Percentiles rank a stretch among this genome's conserved stretches.
These are phyloP conservation scores for Leccinum subrobustum DNA, from an alignment of 1,284 basidiomycete genomes.

Conservation along the genomic window DNA sequence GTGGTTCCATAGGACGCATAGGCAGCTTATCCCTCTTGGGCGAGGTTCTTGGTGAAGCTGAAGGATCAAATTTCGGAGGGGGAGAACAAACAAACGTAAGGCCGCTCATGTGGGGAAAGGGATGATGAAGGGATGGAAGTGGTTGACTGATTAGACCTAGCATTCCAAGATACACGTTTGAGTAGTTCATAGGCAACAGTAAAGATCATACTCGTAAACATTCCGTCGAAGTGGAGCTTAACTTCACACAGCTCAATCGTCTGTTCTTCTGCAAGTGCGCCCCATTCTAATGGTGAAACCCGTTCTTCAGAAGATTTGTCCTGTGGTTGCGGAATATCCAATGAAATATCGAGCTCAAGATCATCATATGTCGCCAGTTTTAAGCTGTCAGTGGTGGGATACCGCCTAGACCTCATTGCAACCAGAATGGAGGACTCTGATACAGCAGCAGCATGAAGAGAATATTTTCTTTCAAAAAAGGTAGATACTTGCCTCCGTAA, in stretches of 20 bases:
- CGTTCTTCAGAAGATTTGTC: constrained; percentile 29
- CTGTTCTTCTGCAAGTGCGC: constrained; percentile 60
- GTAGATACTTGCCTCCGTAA: constrained; percentile 52
- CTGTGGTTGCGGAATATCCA: constrained; percentile 36
- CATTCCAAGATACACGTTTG: constrained; percentile 18
- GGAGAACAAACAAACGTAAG: constrained; percentile 48
- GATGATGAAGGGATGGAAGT: constrained; percentile 41
- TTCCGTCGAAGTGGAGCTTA: constrained; percentile 47
- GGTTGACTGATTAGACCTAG: constrained; percentile 45
- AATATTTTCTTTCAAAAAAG: too few species aligned
- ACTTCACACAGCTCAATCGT: constrained; percentile 64
- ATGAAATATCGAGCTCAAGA: constrained; percentile 46
- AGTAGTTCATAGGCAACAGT: constrained; percentile 2
- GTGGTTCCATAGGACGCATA: constrained; percentile 27
- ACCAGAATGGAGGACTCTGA: constrained; percentile 61
- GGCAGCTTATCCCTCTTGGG: constrained; percentile 33
- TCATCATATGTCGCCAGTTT: constrained; percentile 35
- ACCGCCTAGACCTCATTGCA: constrained; percentile 57
- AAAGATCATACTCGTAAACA: constrained; percentile 38
- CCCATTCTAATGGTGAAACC: constrained; percentile 48
- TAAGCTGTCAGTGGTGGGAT: constrained; percentile 38
- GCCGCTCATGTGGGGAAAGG: constrained; percentile 39
- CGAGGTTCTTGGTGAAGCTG: constrained; percentile 29
- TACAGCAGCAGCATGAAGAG: constrained; percentile 8
- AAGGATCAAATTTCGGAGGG: constrained; percentile 27